Conservation (phyloP, 768 basidiomycete species). For the Naganishia vaughanmartiniae region DNA sequence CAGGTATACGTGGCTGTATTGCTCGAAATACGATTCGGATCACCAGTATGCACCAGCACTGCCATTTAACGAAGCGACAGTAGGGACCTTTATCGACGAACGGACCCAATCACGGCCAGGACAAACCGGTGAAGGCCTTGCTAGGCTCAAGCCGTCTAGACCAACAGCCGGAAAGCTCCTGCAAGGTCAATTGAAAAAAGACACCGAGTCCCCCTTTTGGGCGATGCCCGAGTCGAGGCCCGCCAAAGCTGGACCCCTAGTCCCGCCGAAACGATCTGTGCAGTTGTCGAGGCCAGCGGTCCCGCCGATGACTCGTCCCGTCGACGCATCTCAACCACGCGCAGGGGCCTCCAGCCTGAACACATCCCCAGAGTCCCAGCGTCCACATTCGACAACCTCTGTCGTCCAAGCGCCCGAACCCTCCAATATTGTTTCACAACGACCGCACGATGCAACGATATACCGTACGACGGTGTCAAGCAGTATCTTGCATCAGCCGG, state of each 20-base stretch:
- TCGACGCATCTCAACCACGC: not conserved
- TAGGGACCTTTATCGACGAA: conserved; percentile 6
- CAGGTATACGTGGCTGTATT: conserved; percentile 19
- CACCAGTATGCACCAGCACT: not conserved
- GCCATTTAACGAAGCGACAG: conserved; percentile 5
- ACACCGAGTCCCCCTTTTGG: not conserved
- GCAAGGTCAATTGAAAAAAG: not conserved
- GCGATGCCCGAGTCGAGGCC: not conserved
- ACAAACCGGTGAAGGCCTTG: conserved; percentile 2
- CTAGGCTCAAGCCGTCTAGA: not conserved
- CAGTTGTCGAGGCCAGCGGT: not conserved
- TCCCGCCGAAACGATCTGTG: not conserved
- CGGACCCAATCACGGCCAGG: not conserved
- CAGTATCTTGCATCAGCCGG: not conserved
- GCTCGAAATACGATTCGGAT: not conserved
- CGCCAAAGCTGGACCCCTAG: not conserved
- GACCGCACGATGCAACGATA: not conserved
- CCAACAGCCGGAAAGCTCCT: not conserved
- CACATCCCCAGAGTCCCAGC: not conserved
- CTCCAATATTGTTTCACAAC: not conserved
- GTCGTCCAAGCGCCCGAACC: not conserved
- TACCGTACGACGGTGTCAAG: not conserved
- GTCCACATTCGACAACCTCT: not conserved
- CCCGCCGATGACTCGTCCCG: not conserved
- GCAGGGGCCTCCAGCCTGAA: not conserved